Evolutionary conservation across 1,139 yeast genomes (phyloP).

Genomic region (Saccharomyces hybrid): DNA sequence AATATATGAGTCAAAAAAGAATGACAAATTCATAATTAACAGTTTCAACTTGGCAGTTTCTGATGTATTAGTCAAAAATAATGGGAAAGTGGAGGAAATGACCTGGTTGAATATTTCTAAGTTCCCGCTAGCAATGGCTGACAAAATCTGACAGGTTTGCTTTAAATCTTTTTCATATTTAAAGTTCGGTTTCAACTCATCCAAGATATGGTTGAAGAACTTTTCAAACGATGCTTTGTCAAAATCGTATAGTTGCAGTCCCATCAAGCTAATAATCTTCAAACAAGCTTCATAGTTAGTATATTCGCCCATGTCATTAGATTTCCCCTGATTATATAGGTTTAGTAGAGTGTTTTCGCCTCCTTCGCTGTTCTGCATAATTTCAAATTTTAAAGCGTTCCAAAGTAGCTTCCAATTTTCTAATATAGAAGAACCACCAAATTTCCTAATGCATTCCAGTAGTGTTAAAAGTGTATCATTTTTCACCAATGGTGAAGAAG

Average conservation of each 20-base stretch:
- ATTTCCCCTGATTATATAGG: conserved; percentile 1
- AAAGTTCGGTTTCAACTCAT: conserved; percentile 56
- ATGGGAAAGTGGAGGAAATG: conserved; percentile 35
- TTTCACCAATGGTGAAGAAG: conserved; percentile 72
- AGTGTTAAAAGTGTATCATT: conserved; percentile 67
- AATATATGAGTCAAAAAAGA: conserved; percentile 42
- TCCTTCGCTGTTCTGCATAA: conserved; percentile 62
- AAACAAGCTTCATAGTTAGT: background rate
- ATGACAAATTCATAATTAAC: conserved; percentile 52
- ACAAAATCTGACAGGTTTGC: conserved; percentile 53
- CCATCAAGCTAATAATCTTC: background rate
- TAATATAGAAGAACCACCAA: conserved; percentile 40
- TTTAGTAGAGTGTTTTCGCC: conserved; percentile 19
- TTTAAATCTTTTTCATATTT: conserved; percentile 47
- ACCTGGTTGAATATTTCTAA: conserved; percentile 41
- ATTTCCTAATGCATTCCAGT: conserved; percentile 46
- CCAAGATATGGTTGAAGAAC: conserved; percentile 38
- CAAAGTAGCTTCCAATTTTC: conserved; percentile 68
- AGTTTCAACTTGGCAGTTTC: conserved; percentile 50
- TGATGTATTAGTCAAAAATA: conserved; percentile 32
- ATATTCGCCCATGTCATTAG: background rate
- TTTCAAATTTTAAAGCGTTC: conserved; percentile 84
- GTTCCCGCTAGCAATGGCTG: conserved; percentile 46
- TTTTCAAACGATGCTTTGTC: conserved; percentile 31
- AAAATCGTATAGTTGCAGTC: conserved; percentile 28